Conservation (phyloP, 1,139 yeast genomes). For the Eremothecium coryli region DNA sequence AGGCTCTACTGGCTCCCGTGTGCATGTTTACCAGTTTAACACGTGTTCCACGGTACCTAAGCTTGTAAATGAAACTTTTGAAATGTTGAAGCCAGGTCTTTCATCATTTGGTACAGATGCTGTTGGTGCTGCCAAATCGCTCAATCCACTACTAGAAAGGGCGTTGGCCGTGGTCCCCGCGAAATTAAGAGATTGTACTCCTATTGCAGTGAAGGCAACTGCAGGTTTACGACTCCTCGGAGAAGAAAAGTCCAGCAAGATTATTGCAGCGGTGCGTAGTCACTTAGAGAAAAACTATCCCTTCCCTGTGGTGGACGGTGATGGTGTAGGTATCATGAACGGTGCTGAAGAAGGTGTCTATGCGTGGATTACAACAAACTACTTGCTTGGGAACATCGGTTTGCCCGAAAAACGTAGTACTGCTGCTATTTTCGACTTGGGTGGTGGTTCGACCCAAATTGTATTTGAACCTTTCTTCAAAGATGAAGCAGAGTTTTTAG, state of each 20-base stretch:
- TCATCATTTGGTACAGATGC: conserved; percentile 78
- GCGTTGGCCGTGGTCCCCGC: conserved; percentile 75
- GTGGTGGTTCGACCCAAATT: conserved; percentile 98
- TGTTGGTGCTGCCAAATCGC: conserved; percentile 74
- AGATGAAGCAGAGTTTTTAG: conserved; percentile 52
- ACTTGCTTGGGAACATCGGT: conserved; percentile 85
- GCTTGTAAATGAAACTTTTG: conserved; percentile 67
- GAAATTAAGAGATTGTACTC: conserved; percentile 67
- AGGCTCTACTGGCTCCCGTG: conserved; percentile 94
- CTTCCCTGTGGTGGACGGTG: conserved; percentile 77
- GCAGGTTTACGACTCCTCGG: conserved; percentile 93
- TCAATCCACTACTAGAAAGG: conserved; percentile 65
- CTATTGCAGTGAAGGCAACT: conserved; percentile 94
- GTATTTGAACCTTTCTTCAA: conserved; percentile 84
- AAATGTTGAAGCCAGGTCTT: conserved; percentile 88
- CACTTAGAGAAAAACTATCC: conserved; percentile 77
- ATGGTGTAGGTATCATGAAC: conserved; percentile 86
- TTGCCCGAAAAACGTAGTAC: conserved; percentile 62
- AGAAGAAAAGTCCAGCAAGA: conserved; percentile 55
- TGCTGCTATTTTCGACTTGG: conserved; percentile 94
- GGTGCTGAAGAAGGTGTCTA: conserved; percentile 98
- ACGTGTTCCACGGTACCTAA: conserved; percentile 75
- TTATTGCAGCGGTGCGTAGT: conserved; percentile 62
- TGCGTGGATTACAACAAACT: conserved; percentile 97
- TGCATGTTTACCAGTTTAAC: conserved; percentile 86